Evolutionary conservation across 2,329 filamentous ascomycete species (phyloP).

Genomic region (Clonostachys sp.): DNA sequence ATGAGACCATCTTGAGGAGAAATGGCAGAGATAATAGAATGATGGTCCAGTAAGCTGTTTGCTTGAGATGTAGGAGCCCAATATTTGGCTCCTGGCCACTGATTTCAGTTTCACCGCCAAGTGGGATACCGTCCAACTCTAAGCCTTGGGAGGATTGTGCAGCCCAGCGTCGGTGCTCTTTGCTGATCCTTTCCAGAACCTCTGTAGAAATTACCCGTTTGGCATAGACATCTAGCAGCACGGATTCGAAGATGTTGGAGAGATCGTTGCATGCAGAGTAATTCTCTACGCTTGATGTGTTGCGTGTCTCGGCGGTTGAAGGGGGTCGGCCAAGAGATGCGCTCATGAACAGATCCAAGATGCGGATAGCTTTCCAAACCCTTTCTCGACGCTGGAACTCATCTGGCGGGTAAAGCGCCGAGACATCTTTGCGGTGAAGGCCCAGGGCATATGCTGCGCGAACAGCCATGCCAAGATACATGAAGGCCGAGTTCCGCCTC

Average conservation of each 20-base stretch:
- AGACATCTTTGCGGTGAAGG: conserved; percentile 19
- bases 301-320: too few relatives aligned
- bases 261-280: conserved; percentile 21
- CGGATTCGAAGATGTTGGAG: conserved; percentile 26
- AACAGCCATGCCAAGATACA: conserved; percentile 28
- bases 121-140: too few relatives aligned
- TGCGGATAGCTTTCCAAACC: conserved; percentile 15
- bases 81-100: too few relatives aligned
- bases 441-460: conserved; percentile 27
- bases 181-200: too few relatives aligned
- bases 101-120: too few relatives aligned
- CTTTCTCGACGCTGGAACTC: conserved; percentile 18
- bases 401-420: conserved; percentile 12
- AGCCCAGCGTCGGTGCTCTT: too few relatives aligned
- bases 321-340: conserved; percentile 13
- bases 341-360: conserved; percentile 16
- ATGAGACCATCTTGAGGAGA: conserved; percentile 14
- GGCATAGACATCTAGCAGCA: conserved; percentile 25
- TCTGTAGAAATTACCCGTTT: conserved; percentile 8
- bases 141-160: too few relatives aligned
- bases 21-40: conserved; percentile 29
- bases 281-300: conserved; percentile 7
- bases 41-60: conserved; percentile 30
- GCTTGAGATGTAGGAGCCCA: conserved; percentile 24
- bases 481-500: conserved; percentile 27